Percentiles rank a stretch among this genome's conserved stretches.
Conservation (phyloP, 139 green algal genomes). For the Astrephomene gubernaculifera region DNA sequence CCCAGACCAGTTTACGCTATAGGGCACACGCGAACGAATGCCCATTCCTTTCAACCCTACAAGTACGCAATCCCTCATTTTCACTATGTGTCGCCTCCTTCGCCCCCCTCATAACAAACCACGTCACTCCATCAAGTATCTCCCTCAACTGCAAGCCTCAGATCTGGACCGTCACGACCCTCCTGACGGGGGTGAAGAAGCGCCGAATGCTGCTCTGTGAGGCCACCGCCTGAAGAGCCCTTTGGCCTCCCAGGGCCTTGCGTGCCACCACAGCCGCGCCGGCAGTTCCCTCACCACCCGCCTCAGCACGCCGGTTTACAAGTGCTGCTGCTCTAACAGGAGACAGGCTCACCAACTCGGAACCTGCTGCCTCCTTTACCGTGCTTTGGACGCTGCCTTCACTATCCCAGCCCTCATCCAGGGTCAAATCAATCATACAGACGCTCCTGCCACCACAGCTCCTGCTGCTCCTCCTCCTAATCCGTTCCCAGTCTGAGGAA, state of each 20-base stretch:
- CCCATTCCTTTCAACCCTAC: no score
- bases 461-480: neutral
- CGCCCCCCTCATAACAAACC: no score
- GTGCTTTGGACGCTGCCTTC: neutral
- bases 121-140: no score
- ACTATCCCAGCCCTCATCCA: neutral
- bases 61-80: no score
- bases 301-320: neutral
- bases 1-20: no score
- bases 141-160: no score
- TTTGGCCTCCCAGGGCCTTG: neutral
- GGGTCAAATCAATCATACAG: neutral
- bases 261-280: neutral
- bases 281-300: neutral
- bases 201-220: slow-evolving; percentile 19
- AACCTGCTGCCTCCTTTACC: neutral
- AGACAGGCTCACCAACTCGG: neutral
- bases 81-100: no score
- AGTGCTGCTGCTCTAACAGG: neutral
- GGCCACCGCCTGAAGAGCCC: neutral
- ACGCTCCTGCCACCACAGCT: neutral
- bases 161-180: neutral
- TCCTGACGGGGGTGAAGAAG: neutral
- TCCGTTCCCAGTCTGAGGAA: no score
- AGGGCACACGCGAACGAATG: no score